Evolutionary conservation across 148 eudicot species (phyloP), one percentile per base, ranked within the genome.

Genomic region (Vaccinium macrocarpon): DNA sequence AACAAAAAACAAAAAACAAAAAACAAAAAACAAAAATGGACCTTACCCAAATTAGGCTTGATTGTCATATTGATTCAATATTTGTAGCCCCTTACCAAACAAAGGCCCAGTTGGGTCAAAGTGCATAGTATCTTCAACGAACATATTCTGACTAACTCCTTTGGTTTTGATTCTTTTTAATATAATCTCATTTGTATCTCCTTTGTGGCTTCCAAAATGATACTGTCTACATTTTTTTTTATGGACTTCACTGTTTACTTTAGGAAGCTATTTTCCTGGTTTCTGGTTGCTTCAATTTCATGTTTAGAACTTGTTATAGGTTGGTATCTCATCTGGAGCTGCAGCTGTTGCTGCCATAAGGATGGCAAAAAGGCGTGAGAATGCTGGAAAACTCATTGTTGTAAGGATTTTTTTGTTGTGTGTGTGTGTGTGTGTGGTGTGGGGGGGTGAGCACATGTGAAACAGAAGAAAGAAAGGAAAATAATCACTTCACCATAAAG

Each of bases 291-390:
- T 57, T 70, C 18, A 52, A 11, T 64, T 77, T 78, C 13, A 29
- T 53, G 12, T 16, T 13, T 61, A 57, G 42, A 19, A 27, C 50
- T 52, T 27, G 10, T 42, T 83, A 49, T 78, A 93, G 96, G 96
- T 93, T 50, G 96, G 96, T 66, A 88, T 93, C 76, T 93, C 96
- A 84, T 93, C 96, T 52, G 96, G 96, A 87, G 96, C 94, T 21
- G 96, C 96, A 12, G 96, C 94, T 3, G 88, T 81, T 23, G 96
- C 94, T 75, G 96, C 96, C 74, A 50, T 93, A 71, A 88, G 70
- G 78, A 38, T 91, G 73, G 94, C 94, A 19, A 88, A 87, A 87
- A 90, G 93, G 72, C 93, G 92, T 81, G 93, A 93, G 72, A 68
- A 68, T 68, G 73, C 38, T 27, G 73, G 73, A 27, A 68, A 68